Evolutionary conservation across 148 eudicot species (phyloP), one percentile per base, ranked within the genome.

Genomic region (Spergularia marina): DNA sequence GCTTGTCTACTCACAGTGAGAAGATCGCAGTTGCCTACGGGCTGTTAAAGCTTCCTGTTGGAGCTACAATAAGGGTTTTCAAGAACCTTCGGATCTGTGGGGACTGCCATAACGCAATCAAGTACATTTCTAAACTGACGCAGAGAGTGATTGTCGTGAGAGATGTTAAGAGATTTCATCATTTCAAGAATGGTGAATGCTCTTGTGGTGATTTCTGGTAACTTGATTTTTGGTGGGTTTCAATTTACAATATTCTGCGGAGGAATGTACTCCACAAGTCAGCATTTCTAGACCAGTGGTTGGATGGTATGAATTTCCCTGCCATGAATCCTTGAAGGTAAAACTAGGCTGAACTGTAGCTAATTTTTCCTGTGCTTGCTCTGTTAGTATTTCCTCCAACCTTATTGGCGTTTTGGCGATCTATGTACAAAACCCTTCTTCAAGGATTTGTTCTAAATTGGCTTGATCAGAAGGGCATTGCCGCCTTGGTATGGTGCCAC

Each of bases 131-230:
- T n/a, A 84, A 83, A 68, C 85, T 84, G 57, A 95, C 89, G 52
- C 82, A 74, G n/a, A 90, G 98, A 83, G 89, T 84, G 75, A 89
- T 94, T 75, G 80, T 94, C 56, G 98, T 94, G 68, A 90, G 98
- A 80, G 97, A 94, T 86, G 91, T 85, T 16, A 94, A 90, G 84
- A 89, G 98, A 82, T 94, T 94, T 75, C 98, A 94, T 80, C 98
- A 91, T 81, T 94, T 94, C 23, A 87, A 82, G 81, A 84, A 90
- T 64, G 98, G 98, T 14, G 84, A 85, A 76, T 94, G 98, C 81
- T 91, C 98, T 20, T 91, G 97, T 83, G 91, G 97, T 56, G 87
- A 91, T 85, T 94, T 87, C 68, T 94, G 98, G 98, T 94, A 85
- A 90, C 55, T 8, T 59, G 49, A 25, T 18, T 30, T 21, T 53